Evolutionary conservation across 345 rosid species (phyloP), one percentile per base, ranked within the genome.

Genomic region (Fremontodendron californicum): DNA sequence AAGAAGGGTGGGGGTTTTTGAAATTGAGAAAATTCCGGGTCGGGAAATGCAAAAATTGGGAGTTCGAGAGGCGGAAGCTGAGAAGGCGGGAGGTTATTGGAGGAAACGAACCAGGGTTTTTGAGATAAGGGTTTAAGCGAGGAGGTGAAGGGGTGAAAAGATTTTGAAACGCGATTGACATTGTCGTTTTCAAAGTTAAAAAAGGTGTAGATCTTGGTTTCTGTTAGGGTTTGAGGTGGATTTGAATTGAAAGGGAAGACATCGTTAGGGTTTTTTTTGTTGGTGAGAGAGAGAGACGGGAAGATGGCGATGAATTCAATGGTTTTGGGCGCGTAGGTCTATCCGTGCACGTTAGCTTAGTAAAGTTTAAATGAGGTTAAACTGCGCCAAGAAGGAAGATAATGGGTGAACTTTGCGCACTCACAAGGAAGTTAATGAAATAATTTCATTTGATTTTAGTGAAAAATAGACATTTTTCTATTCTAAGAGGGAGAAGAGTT

Each of bases 81-180:
- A 83, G 45, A 52, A 67, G 80, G 74, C 80, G 74, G 77, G 84
- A 33, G 73, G 65, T 61, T 52, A 80, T 39, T 16, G 85, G 86
- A 54, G 85, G 72, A 39, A 68, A 71, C 35, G 76, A 39, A 25
- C 18, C 73, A 66, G 77, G 82, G 69, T 42, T 76, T 65, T 74
- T 78, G 48, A 40, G 75, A 60, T 79, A 75, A 48, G 78, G 3
- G 13, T 52, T 76, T 77, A 62, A 81, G 68, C 51, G 78, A 78
- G 58, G 77, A 55, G n/a, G 83, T n/a, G 86, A 84, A 43, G n/a
- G 23, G 4, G 66, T 16, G 77, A 76, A 84, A 83, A 84, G 80
- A 65, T 81, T 82, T 15, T 79, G 89, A 73, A 65, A 82, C 35
- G 88, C 74, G 64, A 84, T 75, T 6, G 87, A 80, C 86, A 91